A percentile compares a stretch with the other conserved stretches of the same genome.
These are phyloP conservation scores for Aethionema arabicum DNA, from an alignment of 345 rosid genomes.

Conservation along the genomic window DNA sequence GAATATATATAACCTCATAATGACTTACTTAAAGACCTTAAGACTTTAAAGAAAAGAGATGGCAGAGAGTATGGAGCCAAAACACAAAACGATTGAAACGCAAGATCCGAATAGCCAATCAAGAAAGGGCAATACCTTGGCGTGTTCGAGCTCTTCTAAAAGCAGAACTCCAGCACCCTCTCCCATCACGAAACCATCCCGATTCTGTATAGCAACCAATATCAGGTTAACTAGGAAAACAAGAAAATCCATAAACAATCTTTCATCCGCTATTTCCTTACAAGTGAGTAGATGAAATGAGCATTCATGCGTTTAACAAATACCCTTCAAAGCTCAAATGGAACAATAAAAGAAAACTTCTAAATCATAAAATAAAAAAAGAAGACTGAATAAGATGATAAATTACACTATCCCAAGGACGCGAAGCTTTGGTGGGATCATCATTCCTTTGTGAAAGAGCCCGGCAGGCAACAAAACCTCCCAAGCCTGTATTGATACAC, in stretches of 20 bases:
- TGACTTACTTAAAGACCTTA: too few relatives aligned
- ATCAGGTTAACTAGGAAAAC: not conserved
- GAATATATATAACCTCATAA: slow-evolving; percentile 11
- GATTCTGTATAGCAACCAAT: slow-evolving; percentile 48
- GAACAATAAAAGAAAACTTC: slow-evolving; percentile 1
- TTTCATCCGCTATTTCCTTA: too few relatives aligned
- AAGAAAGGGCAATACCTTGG: slow-evolving; percentile 50
- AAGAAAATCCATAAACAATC: not conserved
- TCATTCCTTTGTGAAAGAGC: slow-evolving; percentile 87
- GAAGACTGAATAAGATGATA: not conserved
- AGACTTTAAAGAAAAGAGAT: too few relatives aligned
- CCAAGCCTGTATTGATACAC: slow-evolving; percentile 63
- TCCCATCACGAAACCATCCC: slow-evolving; percentile 99
- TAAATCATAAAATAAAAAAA: slow-evolving; percentile 11
- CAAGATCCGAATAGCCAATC: too few relatives aligned
- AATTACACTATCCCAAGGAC: slow-evolving; percentile 92
- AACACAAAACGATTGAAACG: too few relatives aligned
- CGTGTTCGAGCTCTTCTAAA: slow-evolving; percentile 94
- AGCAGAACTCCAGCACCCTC: slow-evolving; percentile 98
- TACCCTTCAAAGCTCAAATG: not conserved
- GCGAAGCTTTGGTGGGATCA: slow-evolving; percentile 92
- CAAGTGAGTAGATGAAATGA: too few relatives aligned
- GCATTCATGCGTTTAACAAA: too few relatives aligned
- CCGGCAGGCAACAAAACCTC: slow-evolving; percentile 92
- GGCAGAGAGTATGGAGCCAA: too few relatives aligned